Evolutionary conservation across 805 yeast species (phyloP), one percentile per base, ranked within the genome.

Genomic region (Wickerhamiella vanderwaltii): DNA sequence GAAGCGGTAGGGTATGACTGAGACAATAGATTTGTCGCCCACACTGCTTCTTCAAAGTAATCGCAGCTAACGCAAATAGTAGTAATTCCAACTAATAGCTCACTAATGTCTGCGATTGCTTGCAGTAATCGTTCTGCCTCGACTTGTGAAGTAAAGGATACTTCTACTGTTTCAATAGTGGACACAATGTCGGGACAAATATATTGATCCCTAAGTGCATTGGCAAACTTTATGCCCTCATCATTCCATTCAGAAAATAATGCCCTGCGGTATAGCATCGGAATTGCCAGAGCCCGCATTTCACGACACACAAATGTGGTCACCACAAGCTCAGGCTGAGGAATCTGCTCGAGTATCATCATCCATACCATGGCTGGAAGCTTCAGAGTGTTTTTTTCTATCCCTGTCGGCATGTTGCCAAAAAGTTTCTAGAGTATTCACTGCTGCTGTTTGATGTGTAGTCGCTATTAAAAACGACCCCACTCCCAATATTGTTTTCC

Each of bases 161-260:
- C n/a, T 25, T 38, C 30, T 4, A 25, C 35, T 11, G 7, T 16
- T 3, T 23, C 24, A n/a, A 38, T 38, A 2, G 35, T 13, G 15
- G 22, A 9, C 3, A 38, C 41, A 12, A 38, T 30, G 30, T 38
- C 41, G 17, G 17, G 20, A 30, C 41, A 30, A 17, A 30, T 23
- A 18, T 22, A 29, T 9, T 18, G 18, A 11, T 20, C 23, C 6
- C 13, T 11, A 11, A 38, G 29, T 5, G 41, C 41, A n/a, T n/a
- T 7, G 11, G 32, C 32, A 12, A 38, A 30, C 9, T 6, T 15
- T 2, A 22, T 6, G 6, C 29, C 35, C n/a, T 38, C 35, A 32
- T 24, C 15, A 3, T 24, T 23, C 13, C 18, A 16, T 9, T 31
- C 29, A 2, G 29, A 23, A 23, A 38, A 29, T 2, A 24, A 13